A percentile compares a stretch with the other conserved stretches of the same genome.
These are phyloP conservation scores for Tetrahymena thermophila DNA, from an alignment of 73 alveolate genomes.

Conservation along the genomic window DNA sequence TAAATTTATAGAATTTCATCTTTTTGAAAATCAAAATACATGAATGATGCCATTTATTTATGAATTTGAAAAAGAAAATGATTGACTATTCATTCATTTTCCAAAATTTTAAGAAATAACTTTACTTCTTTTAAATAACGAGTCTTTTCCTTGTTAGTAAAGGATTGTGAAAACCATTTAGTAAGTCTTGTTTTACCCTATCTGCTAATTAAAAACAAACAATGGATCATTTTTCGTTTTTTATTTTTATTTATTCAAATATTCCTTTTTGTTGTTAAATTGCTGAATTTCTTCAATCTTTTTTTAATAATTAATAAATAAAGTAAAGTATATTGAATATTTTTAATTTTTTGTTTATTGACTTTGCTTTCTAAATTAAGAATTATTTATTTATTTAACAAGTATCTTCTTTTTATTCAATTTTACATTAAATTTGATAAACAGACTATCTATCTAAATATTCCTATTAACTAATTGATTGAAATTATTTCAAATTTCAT, in stretches of 20 bases:
- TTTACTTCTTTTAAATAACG: constrained; percentile 32
- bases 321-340: neutral
- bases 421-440: neutral
- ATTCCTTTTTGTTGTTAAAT: neutral
- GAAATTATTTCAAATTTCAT: neutral
- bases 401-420: neutral
- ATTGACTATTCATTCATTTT: neutral
- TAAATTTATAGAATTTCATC: neutral
- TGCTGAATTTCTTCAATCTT: neutral
- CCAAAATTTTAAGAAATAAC: neutral
- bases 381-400: neutral
- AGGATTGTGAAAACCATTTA: constrained; percentile 36
- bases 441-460: neutral
- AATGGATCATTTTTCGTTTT: constrained; percentile 25
- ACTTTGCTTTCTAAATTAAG: neutral
- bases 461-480: too few species aligned
- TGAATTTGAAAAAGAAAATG: neutral
- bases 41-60: neutral
- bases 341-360: neutral
- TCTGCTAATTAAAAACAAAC: constrained; percentile 35
- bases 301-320: neutral
- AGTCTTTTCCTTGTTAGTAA: constrained; percentile 32
- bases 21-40: neutral
- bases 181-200: constrained; percentile 43
- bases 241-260: neutral